A percentile compares a stretch with the other conserved stretches of the same genome.
phyloP scores from a whole-genome alignment of 345 rosid species.

The Hypericum perforatum region DNA sequence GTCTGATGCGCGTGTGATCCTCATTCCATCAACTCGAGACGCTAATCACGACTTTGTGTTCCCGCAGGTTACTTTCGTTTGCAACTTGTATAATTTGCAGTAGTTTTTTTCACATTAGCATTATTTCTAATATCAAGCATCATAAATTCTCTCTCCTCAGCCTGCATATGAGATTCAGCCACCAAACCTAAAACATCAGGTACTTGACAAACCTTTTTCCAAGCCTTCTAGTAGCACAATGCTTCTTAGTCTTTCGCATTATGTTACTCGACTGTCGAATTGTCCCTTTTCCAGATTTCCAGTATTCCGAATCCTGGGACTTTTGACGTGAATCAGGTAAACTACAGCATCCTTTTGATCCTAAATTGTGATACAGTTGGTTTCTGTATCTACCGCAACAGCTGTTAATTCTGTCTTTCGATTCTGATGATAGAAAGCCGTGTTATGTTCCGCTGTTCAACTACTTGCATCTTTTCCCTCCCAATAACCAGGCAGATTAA shows the following conservation, averaged over 20 bases:
- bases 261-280: too few relatives aligned
- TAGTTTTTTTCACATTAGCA: neutral
- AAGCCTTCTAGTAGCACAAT: neutral
- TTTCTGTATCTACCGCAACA: neutral
- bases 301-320: constrained; percentile 72
- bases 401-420: neutral
- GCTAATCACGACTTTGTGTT: constrained; percentile 87
- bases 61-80: constrained; percentile 61
- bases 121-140: constrained; percentile 6
- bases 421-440: too few relatives aligned
- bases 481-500: too few relatives aligned
- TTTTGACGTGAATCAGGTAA: constrained; percentile 74
- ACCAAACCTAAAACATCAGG: constrained; percentile 50
- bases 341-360: neutral
- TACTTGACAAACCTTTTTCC: constrained; percentile 15
- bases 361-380: neutral
- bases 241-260: too few relatives aligned
- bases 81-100: neutral
- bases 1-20: constrained; percentile 45
- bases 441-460: too few relatives aligned
- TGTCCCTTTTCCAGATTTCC: constrained; percentile 34
- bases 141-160: constrained; percentile 34
- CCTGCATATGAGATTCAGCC: constrained; percentile 58
- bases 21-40: constrained; percentile 78
- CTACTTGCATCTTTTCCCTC: too few relatives aligned